Evolutionary conservation across 2,329 filamentous ascomycete species (phyloP), one percentile per base, ranked within the genome.

Genomic region (Beauveria bassiana): DNA sequence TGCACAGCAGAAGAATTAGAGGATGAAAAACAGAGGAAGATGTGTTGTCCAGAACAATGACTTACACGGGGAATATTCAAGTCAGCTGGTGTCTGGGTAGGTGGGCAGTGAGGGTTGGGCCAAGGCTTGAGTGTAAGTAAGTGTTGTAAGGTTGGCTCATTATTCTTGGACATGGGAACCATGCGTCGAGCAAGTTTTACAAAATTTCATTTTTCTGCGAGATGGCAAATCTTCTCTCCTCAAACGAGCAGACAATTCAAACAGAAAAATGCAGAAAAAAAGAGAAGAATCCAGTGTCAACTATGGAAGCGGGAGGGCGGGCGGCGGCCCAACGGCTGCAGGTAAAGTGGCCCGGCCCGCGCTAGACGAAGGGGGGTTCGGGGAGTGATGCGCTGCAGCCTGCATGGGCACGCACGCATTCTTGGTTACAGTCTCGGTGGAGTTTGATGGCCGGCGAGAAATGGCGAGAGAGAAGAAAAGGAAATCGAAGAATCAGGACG

Each of bases 381-480:
- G 34, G 34, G 34, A 10, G 34, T 40, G 42, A 56, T 56, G 53
- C 53, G n/a, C 34, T 38, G 54, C 42, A 47, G 31, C 31, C 31
- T 34, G 34, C 12, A 38, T 16, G 12, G 34, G 34, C 34, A 5
- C 14, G 5, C 31, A 34, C 31, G 34, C 34, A n/a, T 53, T 34
- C 51, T 40, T 59, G 22, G 56, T 59, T 59, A 46, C 56, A 51
- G 46, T 59, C 42, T 42, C 22, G 45, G 56, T 43, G 56, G 50
- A 34, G 47, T 34, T 22, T 20, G 18, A 45, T 18, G 16, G 18
- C 9, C 8, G 28, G 43, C 45, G 20, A 9, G 42, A 38, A 6
- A 20, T 12, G 55, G 34, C 34, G 12, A 14, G 20, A 49, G 10
- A 12, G n/a, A n/a, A 49, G 14, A 7, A 58, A 45, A 14, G 18